phyloP scores from a whole-genome alignment of 495 filamentous ascomycete genomes.

The Entonaema liquescens region DNA sequence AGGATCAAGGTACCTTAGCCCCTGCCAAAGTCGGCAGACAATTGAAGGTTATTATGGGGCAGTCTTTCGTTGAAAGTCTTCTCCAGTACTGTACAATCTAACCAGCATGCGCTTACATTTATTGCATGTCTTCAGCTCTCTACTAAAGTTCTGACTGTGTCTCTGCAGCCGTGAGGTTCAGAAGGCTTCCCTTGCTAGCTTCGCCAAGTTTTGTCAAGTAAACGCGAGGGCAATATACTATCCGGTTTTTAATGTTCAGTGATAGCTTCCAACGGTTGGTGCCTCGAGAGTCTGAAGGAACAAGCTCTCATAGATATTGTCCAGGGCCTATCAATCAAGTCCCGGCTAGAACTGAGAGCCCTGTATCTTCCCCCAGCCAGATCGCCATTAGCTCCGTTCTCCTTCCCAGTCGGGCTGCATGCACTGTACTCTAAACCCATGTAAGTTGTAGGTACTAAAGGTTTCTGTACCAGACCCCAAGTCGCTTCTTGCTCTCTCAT shows the following conservation, averaged over 20 bases:
- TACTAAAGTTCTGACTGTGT: constrained; percentile 35
- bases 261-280: constrained; percentile 22
- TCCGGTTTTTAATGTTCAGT: constrained; percentile 8
- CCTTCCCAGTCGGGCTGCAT: constrained; percentile 64
- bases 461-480: constrained; percentile 53
- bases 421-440: constrained; percentile 54
- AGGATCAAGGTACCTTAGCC: constrained; percentile 24
- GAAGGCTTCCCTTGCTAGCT: neutral
- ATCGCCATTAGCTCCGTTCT: constrained; percentile 60
- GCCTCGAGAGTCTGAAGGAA: constrained; percentile 21
- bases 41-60: constrained; percentile 42
- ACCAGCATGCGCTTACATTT: constrained; percentile 25
- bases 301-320: constrained; percentile 38
- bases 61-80: constrained; percentile 5
- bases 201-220: constrained; percentile 2
- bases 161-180: constrained; percentile 11
- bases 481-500: constrained; percentile 47
- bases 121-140: constrained; percentile 23
- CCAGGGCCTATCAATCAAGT: constrained; percentile 44
- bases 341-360: constrained; percentile 45
- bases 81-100: constrained; percentile 33
- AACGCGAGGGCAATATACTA: constrained; percentile 10
- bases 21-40: constrained; percentile 38
- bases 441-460: constrained; percentile 53
- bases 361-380: constrained; percentile 52